Evolutionary conservation across 2,329 filamentous ascomycete species (phyloP), one percentile per base, ranked within the genome.

Genomic region (Hypoxylon sp.): DNA sequence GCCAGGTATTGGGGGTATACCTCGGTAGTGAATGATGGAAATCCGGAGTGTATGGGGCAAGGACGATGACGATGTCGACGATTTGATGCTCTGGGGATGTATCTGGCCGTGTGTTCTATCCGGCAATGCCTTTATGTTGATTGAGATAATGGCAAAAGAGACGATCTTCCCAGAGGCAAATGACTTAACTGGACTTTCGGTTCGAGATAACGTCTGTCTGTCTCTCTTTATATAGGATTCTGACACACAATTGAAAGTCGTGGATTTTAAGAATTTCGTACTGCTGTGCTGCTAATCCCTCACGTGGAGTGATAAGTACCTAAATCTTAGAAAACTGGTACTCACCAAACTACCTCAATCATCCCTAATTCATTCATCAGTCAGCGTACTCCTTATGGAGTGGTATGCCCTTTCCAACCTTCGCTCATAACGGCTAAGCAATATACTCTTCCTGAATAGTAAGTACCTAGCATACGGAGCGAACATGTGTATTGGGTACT

Each of bases 151-250:
- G 31, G 39, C 31, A 14, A 35, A 14, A 50, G n/a, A 44, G 26
- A 10, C n/a, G 39, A n/a, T 33, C 13, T 17, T 22, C 29, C 26
- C 37, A 17, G 37, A 62, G 29, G 48, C 37, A 46, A 22, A 44
- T 24, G 33, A 42, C 50, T 26, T 33, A n/a, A 51, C 13, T 29
- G 39, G 48, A 64, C 50, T 65, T 63, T 65, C 42, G 44, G 51
- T 54, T 68, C 53, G 48, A 63, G 48, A 54, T 59, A 10, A 59
- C 17, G 52, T 61, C 44, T 33, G 42, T 67, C 50, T 60, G 42
- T 63, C 64, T 70, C 51, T 70, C 57, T 67, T 62, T 70, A 65
- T 44, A 63, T 70, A 67, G 37, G 52, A 59, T 37, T 59, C n/a
- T 53, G 46, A 24, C 52, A 65, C 44, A 57, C 35, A 70, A 63